A percentile compares a stretch with the other conserved stretches of the same genome.
These are phyloP conservation scores for Cryptomeria japonica DNA, from an alignment of 75 land plant species.

Conservation along the genomic window DNA sequence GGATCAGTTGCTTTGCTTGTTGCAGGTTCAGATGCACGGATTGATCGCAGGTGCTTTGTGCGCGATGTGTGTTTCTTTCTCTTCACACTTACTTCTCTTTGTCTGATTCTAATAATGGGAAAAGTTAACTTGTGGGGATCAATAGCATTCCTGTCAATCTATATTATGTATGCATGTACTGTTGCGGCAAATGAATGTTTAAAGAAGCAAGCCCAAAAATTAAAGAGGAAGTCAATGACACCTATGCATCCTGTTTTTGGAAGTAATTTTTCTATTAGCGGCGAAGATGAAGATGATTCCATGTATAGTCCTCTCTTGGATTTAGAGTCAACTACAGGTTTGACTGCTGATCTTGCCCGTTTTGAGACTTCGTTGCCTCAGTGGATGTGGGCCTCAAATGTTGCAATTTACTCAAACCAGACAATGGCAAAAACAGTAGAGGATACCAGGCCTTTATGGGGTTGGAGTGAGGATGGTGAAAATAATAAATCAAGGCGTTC, in stretches of 20 bases:
- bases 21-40: constrained; percentile 41
- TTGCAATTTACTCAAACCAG: constrained; percentile 87
- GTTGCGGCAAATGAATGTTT: constrained; percentile 78
- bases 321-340: constrained; percentile 17
- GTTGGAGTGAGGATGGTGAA: constrained; percentile 69
- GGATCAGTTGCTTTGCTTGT: constrained; percentile 64
- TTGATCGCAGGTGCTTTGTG: constrained; percentile 67
- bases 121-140: constrained; percentile 59
- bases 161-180: constrained; percentile 62
- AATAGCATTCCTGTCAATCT: constrained; percentile 63
- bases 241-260: constrained; percentile 56
- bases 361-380: constrained; percentile 61
- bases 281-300: constrained; percentile 47
- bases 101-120: constrained; percentile 54
- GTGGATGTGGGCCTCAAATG: constrained; percentile 97
- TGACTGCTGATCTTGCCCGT: constrained; percentile 16
- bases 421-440: neutral
- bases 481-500: constrained; percentile 17
- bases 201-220: constrained; percentile 46
- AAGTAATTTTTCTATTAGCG: constrained; percentile 37
- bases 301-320: constrained; percentile 55
- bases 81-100: constrained; percentile 42
- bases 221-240: constrained; percentile 45
- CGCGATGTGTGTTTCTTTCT: constrained; percentile 77
- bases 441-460: constrained; percentile 54